Base-by-base conservation (phyloP, 257 asterid species). In the Eucommia ulmoides region DNA sequence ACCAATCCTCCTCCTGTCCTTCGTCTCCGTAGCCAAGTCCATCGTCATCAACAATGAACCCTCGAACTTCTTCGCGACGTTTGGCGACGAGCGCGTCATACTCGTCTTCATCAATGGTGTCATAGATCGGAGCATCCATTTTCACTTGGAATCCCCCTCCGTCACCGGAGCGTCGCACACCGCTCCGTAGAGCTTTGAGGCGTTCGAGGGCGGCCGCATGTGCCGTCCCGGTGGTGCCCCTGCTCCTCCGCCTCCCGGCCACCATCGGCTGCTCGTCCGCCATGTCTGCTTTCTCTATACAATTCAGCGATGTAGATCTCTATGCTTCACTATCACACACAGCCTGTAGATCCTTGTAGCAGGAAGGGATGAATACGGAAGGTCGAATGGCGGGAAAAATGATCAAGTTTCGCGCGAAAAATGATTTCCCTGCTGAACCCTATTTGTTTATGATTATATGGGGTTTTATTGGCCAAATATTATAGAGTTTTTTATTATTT, bases 1-100 rank as follows among this genome's bases (percentile, higher is more conserved):
- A 70, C 98, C 96, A 89, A 46, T 89, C 98, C 52, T 80, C 98
- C 35, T 89, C 98, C 73, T 89, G 92, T 20, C 96, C 98, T 68
- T 82, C 93, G 22, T 89, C 96, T 16, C 88, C 92, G 62, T 89
- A 85, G 29, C 98, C 96, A 52, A 82, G 61, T 12, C 98, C 96
- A 47, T 85, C 38, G 59, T 89, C 98, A 23, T 89, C 98, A 16
- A 89, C 78, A 16, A 89, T 89, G 64, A 85, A 85, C 41, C 78
- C 88, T 59, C 66, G 66, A 45, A 47, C 71, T 38, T 75, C 94
- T 54, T 80, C 88, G 1, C 93, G 82, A 50, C 98, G 94, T 72
- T 78, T 78, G 2, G 98, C 83, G 2, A 89, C 98, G 18, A 82
- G 64, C 20, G 74, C 84, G 33, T 78, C 77, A 65, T 89, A 89